Evolutionary conservation across 768 basidiomycete genomes (phyloP), one percentile per base, ranked within the genome.

Genomic region (Panaeolus papilionaceus): DNA sequence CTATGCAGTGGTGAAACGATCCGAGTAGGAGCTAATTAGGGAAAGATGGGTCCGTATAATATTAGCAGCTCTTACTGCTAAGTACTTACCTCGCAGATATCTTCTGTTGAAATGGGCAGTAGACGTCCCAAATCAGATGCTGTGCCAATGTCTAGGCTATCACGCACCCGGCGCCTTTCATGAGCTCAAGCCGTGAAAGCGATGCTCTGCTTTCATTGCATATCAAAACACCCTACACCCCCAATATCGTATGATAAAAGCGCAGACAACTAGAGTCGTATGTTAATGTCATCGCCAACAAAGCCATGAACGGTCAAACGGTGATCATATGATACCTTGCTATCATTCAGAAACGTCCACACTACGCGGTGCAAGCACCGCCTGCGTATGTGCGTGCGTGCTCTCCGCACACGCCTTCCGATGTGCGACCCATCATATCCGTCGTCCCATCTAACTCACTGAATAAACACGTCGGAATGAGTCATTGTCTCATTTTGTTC

Each of bases 31-130:
- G 6, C 54, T 58, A 4, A 8, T 28, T 28, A 58, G 9, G 54
- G 54, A 58, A 58, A 58, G 3, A 58, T 58, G 54, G 54, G 54
- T 58, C 54, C 54, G 54, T 58, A 58, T 28, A 33, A 33, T 58
- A 58, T 16, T 58, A 58, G 28, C 33, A 37, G 33, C 11, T 28
- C 28, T 33, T 33, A 5, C 33, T 33, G 54, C 54, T 58, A 58
- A 58, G 54, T 58, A 58, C 54, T 58, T 58, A 58, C 54, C 54
- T 33, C 8, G 26, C 12, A 51, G 23, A n/a, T 45, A 49, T 33
- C 54, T 14, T 28, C 28, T 11, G 20, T 23, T 37, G 10, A 16
- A 23, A 37, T 14, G n/a, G 28, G 54, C 3, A 37, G 54, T 58
- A 33, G 12, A 58, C n/a, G 10, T 58, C 54, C 54, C 54, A 14